These are phyloP conservation scores for Trypanosoma mega DNA, from an alignment of 208 protist genomes.

Conservation along the genomic window DNA sequence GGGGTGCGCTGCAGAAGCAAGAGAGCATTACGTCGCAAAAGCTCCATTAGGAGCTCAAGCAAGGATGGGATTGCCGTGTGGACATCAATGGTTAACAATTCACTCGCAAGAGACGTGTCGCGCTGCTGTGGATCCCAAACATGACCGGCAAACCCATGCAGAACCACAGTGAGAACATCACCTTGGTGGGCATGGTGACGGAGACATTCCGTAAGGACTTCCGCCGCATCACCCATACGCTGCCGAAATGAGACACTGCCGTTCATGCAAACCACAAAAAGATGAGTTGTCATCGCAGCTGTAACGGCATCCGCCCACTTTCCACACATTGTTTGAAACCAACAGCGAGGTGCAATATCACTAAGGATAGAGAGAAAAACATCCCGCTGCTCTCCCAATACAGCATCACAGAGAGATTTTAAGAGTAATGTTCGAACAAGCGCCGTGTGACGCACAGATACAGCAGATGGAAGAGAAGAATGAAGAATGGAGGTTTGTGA, in stretches of 20 bases:
- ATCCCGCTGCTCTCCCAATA: not conserved
- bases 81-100: not conserved
- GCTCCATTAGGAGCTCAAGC: not conserved
- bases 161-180: slow-evolving; percentile 45
- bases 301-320: slow-evolving; percentile 46
- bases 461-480: too few relatives aligned
- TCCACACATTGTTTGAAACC: slow-evolving; percentile 49
- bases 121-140: slow-evolving; percentile 21
- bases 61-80: not conserved
- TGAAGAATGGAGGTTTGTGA: too few relatives aligned
- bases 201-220: slow-evolving; percentile 36
- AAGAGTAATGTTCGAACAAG: too few relatives aligned
- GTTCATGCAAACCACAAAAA: slow-evolving; percentile 57
- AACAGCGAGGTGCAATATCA: slow-evolving; percentile 33
- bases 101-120: not conserved
- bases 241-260: slow-evolving; percentile 37
- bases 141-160: slow-evolving; percentile 44
- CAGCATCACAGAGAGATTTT: too few relatives aligned
- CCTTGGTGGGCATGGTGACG: slow-evolving; percentile 49
- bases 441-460: too few relatives aligned
- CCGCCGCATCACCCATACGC: slow-evolving; percentile 15
- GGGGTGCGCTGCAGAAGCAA: too few relatives aligned
- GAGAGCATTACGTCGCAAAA: not conserved
- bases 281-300: slow-evolving; percentile 42
- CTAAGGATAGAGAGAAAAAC: not conserved